These are phyloP conservation scores for Diutina mesorugosa DNA, from an alignment of 1,139 yeast genomes.

Conservation along the genomic window DNA sequence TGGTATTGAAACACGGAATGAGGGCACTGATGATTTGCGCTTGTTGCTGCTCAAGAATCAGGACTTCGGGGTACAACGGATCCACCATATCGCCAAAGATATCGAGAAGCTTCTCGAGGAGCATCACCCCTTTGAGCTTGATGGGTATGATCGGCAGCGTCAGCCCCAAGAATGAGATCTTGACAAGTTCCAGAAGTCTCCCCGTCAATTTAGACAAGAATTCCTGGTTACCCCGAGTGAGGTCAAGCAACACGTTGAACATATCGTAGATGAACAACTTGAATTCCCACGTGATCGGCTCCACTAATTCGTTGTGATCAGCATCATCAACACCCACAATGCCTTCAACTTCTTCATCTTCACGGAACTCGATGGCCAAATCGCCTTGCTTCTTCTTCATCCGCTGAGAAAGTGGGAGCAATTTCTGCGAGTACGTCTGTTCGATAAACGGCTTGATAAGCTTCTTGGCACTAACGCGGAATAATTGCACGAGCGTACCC, in stretches of 20 bases:
- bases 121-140: conserved; percentile 51
- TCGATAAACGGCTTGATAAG: conserved; percentile 28
- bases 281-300: conserved; percentile 63
- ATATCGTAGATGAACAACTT: conserved; percentile 48
- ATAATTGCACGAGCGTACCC: conserved; percentile 23
- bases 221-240: conserved; percentile 26
- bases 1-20: conserved; percentile 69
- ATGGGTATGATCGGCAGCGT: conserved; percentile 55
- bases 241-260: conserved; percentile 35
- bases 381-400: conserved; percentile 24
- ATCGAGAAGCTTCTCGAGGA: conserved; percentile 33
- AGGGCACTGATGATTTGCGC: conserved; percentile 89
- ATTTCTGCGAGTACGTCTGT: conserved; percentile 25
- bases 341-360: conserved; percentile 33
- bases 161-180: conserved; percentile 75
- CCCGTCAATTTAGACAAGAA: conserved; percentile 31
- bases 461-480: conserved; percentile 24
- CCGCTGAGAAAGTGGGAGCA: conserved; percentile 31
- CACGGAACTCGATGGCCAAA: conserved; percentile 17
- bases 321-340: conserved; percentile 20
- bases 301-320: conserved; percentile 26
- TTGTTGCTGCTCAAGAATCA: conserved; percentile 81
- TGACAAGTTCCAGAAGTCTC: conserved; percentile 58
- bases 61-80: conserved; percentile 59
- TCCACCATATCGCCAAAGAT: conserved; percentile 49